Evolutionary conservation across 176 grass and related monocot genomes (phyloP).

Genomic region (Ensete glaucum): DNA sequence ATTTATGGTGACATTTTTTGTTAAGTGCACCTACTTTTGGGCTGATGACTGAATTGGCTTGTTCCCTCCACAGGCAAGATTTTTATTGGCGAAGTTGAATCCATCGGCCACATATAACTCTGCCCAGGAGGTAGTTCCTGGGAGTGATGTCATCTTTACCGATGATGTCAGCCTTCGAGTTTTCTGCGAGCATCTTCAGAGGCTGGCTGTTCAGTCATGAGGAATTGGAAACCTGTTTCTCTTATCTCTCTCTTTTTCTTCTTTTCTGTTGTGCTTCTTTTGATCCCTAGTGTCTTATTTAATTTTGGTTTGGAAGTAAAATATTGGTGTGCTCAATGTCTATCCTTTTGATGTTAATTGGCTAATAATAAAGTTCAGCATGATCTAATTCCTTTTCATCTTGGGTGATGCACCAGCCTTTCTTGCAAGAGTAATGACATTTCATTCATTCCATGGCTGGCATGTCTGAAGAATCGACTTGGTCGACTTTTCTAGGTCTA

Average conservation of each 20-base stretch:
- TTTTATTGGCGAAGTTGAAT: slow-evolving; percentile 94
- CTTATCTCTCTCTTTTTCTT: background rate
- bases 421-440: too few species aligned
- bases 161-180: slow-evolving; percentile 99
- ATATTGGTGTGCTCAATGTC: background rate
- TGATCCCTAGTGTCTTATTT: background rate
- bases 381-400: too few species aligned
- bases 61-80: slow-evolving; percentile 63
- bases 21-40: background rate
- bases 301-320: slow-evolving; percentile 1
- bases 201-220: slow-evolving; percentile 91
- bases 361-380: too few species aligned
- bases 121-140: slow-evolving; percentile 58
- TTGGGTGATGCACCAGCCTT: too few species aligned
- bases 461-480: too few species aligned
- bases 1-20: background rate
- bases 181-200: slow-evolving; percentile 96
- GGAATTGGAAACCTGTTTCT: slow-evolving; percentile 1
- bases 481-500: too few species aligned
- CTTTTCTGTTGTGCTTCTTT: background rate
- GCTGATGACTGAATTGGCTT: background rate
- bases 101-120: slow-evolving; percentile 91
- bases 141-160: slow-evolving; percentile 90
- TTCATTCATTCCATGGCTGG: too few species aligned
- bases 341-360: background rate